Percentiles rank a stretch among this genome's conserved stretches.
Conservation (phyloP, 192 early-diverging fungal species). For the Coemansia sp. region DNA sequence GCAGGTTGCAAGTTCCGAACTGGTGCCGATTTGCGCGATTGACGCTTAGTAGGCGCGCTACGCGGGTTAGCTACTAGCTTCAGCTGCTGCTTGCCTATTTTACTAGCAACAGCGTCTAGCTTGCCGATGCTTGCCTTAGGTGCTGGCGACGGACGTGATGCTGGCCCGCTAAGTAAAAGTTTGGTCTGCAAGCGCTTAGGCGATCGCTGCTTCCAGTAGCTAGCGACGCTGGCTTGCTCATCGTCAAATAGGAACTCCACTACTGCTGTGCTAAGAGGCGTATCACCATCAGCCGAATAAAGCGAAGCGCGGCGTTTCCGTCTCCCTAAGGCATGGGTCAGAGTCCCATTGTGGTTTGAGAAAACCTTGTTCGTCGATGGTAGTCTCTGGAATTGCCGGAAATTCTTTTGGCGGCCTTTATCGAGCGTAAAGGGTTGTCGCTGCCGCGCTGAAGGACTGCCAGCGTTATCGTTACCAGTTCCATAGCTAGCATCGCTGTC, state of each 20-base stretch:
- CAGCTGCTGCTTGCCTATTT: slow-evolving; percentile 5
- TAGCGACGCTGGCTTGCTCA: background rate
- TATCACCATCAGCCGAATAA: background rate
- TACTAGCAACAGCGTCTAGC: slow-evolving; percentile 20
- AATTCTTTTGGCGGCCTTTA: background rate
- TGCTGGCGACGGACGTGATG: background rate
- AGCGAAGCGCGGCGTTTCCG: background rate
- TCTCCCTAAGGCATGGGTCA: background rate
- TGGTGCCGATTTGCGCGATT: slow-evolving; percentile 4
- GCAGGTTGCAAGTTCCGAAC: slow-evolving; percentile 7
- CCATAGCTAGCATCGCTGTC: slow-evolving; percentile 13
- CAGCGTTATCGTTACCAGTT: background rate
- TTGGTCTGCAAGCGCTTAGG: slow-evolving; percentile 20
- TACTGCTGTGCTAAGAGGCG: background rate
- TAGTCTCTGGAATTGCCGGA: background rate
- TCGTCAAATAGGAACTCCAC: slow-evolving; percentile 49
- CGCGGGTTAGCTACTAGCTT: background rate
- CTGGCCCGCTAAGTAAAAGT: slow-evolving; percentile 9
- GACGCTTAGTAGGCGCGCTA: background rate
- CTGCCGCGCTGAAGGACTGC: background rate
- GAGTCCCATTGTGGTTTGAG: background rate
- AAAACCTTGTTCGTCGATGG: background rate
- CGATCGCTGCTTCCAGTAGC: background rate
- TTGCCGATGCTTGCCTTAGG: background rate
- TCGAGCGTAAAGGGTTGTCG: background rate